These are phyloP conservation scores for Acacia pycnantha DNA, from an alignment of 331 rosid species.

Conservation along the genomic window DNA sequence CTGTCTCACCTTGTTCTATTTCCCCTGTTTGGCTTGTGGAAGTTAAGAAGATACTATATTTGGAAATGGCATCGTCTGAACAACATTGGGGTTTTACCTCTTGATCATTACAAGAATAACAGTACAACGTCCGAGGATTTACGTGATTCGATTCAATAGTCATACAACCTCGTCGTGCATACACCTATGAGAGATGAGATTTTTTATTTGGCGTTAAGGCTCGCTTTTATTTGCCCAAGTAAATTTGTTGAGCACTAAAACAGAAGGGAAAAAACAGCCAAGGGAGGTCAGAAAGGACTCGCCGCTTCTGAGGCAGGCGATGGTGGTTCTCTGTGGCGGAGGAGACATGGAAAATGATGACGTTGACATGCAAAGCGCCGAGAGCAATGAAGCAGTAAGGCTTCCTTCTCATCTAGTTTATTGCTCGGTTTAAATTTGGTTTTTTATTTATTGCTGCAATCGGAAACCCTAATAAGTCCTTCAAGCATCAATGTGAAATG, in stretches of 20 bases:
- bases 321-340: conserved; percentile 25
- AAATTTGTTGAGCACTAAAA: neutral
- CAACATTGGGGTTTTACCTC: too few species aligned
- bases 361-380: conserved; percentile 58
- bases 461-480: conserved; percentile 35
- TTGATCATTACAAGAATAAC: too few species aligned
- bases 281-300: neutral
- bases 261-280: neutral
- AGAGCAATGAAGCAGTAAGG: conserved; percentile 48
- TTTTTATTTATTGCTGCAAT: neutral
- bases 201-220: neutral
- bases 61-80: too few species aligned
- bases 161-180: too few species aligned
- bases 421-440: neutral
- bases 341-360: conserved; percentile 58
- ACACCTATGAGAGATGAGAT: neutral
- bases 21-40: too few species aligned
- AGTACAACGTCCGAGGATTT: too few species aligned
- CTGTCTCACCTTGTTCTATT: too few species aligned
- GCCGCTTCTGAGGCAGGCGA: conserved; percentile 7
- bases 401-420: neutral
- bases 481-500: neutral
- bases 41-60: too few species aligned
- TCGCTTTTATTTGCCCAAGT: neutral
- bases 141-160: too few species aligned